These are phyloP conservation scores for Bonnemaisonia californica DNA, from an alignment of 31 red algal species.

Conservation along the genomic window DNA sequence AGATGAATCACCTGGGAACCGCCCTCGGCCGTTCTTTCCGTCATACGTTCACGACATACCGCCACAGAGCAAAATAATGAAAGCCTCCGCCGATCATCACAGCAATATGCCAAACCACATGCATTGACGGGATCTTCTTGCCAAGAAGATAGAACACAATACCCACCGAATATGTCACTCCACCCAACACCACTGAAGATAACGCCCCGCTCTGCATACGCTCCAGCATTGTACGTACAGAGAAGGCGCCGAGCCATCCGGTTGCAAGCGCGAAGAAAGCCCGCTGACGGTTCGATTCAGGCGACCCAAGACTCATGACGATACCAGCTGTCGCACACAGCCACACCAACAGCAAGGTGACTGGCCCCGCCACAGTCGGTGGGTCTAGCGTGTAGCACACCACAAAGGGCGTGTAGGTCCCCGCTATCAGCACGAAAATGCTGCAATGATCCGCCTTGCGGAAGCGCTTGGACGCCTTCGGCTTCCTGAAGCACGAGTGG, in stretches of 20 bases:
- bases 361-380: conserved; percentile 30
- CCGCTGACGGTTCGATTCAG: conserved; percentile 24
- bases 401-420: conserved; percentile 80
- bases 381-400: conserved; percentile 44
- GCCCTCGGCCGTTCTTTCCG: no score
- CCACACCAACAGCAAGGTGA: conserved; percentile 50
- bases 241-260: conserved; percentile 65
- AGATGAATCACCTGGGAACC: no score
- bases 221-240: conserved; percentile 24
- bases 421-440: conserved; percentile 86
- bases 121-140: conserved; percentile 57
- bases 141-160: conserved; percentile 78
- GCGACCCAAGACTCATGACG: conserved; percentile 12
- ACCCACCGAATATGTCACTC: conserved; percentile 67
- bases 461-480: conserved; percentile 16
- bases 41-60: conserved; percentile 30
- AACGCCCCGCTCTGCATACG: conserved; percentile 52
- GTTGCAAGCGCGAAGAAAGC: conserved; percentile 57
- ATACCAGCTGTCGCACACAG: conserved; percentile 50
- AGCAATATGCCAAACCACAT: conserved; percentile 81
- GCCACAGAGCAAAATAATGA: conserved; percentile 52
- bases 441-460: conserved; percentile 73
- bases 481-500: conserved; percentile 65
- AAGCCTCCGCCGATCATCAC: conserved; percentile 65
- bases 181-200: conserved; percentile 45